phyloP scores from a whole-genome alignment of 2,329 filamentous ascomycete species.

The Orbilia blumenaviensis region DNA sequence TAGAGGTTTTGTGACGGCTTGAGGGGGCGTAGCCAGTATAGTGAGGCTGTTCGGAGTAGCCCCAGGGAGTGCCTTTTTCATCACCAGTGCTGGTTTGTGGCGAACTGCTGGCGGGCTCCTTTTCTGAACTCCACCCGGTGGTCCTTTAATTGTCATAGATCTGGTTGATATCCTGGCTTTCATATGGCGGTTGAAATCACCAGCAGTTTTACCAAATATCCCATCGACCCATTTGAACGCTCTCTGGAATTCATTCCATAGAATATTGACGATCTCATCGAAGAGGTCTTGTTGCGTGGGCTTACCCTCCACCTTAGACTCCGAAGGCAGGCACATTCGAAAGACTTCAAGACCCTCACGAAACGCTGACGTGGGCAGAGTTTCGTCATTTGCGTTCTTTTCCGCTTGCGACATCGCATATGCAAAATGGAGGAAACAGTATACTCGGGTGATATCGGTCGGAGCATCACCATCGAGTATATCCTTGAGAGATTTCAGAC shows the following conservation, averaged over 20 bases:
- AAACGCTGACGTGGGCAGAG: background rate
- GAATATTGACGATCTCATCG: conserved; percentile 18
- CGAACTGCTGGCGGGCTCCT: too few species aligned
- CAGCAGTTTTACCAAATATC: background rate
- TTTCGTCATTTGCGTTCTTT: background rate
- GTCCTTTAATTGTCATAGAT: too few species aligned
- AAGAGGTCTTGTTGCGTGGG: conserved; percentile 20
- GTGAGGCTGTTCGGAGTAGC: background rate
- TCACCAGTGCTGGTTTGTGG: too few species aligned
- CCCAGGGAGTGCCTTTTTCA: too few species aligned
- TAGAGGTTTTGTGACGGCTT: background rate
- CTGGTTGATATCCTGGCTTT: too few species aligned
- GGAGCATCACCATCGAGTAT: conserved; percentile 10
- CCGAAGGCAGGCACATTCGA: background rate
- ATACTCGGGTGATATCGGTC: background rate
- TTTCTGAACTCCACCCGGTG: too few species aligned
- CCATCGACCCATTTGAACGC: background rate
- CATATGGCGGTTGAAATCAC: too few species aligned
- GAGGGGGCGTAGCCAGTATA: background rate
- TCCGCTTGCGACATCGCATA: conserved; percentile 27
- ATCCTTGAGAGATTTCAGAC: background rate
- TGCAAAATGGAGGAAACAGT: conserved; percentile 41
- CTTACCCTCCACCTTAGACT: background rate
- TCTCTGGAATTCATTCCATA: conserved; percentile 31
- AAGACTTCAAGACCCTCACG: conserved; percentile 16